Conservation (phyloP, 83 land plant species). For the Picea abies region DNA sequence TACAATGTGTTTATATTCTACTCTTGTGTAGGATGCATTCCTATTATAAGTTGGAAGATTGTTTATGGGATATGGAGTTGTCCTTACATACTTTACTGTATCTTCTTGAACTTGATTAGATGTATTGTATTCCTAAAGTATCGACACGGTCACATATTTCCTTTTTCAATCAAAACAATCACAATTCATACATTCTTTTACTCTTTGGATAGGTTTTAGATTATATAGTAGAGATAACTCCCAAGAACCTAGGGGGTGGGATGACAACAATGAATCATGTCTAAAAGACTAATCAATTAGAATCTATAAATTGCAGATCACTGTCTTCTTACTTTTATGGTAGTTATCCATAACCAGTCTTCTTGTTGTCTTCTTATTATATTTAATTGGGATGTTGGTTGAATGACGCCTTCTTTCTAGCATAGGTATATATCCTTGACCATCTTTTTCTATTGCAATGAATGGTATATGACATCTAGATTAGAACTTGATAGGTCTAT, state of each 20-base stretch:
- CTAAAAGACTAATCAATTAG: no score
- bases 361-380: no score
- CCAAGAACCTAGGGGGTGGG: conserved; percentile 55
- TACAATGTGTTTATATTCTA: neutral
- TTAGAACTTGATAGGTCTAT: no score
- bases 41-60: conserved; percentile 45
- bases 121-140: neutral
- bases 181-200: neutral
- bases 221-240: conserved; percentile 71
- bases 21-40: conserved; percentile 27
- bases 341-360: no score
- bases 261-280: conserved; percentile 68
- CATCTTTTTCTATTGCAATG: no score
- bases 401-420: no score
- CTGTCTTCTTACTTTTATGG: no score
- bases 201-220: conserved; percentile 53
- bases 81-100: conserved; percentile 52
- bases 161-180: neutral
- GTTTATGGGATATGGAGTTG: conserved; percentile 45
- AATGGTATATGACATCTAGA: no score
- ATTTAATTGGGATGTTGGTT: no score
- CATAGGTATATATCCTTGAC: no score
- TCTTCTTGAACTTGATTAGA: neutral
- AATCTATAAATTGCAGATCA: no score
- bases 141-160: neutral